These are phyloP conservation scores for Purpureocillium takamizusanense DNA, from an alignment of 2,329 filamentous ascomycete genomes.

Conservation along the genomic window DNA sequence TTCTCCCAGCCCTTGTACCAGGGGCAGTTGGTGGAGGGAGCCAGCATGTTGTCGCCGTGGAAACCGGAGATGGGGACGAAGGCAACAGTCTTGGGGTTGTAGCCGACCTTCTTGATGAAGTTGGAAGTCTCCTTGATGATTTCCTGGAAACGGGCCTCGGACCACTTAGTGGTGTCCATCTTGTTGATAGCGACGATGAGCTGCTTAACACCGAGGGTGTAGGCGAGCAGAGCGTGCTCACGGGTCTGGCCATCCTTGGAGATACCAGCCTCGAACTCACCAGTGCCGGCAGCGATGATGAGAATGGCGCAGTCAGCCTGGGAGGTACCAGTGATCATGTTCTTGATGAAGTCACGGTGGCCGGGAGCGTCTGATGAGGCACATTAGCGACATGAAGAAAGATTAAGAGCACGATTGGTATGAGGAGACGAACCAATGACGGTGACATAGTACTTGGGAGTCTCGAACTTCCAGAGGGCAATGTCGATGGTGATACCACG, in stretches of 20 bases:
- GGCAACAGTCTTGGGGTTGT: constrained; percentile 97
- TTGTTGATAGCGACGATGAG: constrained; percentile 99
- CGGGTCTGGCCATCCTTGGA: constrained; percentile 99
- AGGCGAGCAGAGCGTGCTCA: constrained; percentile 99
- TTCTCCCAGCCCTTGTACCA: constrained; percentile 99
- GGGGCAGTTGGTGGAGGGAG: constrained; percentile 81
- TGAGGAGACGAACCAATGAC: constrained; percentile 98
- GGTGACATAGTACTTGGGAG: constrained; percentile 93
- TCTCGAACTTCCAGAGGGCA: constrained; percentile 99
- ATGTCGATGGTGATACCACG: constrained; percentile 99
- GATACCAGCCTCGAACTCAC: constrained; percentile 99
- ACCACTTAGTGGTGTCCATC: constrained; percentile 99
- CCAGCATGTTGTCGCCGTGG: constrained; percentile 99
- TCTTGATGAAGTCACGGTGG: constrained; percentile 99
- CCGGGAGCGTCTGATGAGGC: constrained; percentile 75
- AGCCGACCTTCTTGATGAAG: constrained; percentile 99
- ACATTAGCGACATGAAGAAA: constrained; percentile 4
- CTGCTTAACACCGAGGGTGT: constrained; percentile 99
- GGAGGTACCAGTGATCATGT: constrained; percentile 99
- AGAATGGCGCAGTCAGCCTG: constrained; percentile 99
- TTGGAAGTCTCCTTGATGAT: constrained; percentile 99
- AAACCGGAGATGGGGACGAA: constrained; percentile 99
- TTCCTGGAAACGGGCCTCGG: constrained; percentile 91
- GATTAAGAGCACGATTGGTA: constrained; percentile 20
- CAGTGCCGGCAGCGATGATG: constrained; percentile 99